Evolutionary conservation across 177 flowering plant species (phyloP).

Genomic region (Telopea speciosissima): DNA sequence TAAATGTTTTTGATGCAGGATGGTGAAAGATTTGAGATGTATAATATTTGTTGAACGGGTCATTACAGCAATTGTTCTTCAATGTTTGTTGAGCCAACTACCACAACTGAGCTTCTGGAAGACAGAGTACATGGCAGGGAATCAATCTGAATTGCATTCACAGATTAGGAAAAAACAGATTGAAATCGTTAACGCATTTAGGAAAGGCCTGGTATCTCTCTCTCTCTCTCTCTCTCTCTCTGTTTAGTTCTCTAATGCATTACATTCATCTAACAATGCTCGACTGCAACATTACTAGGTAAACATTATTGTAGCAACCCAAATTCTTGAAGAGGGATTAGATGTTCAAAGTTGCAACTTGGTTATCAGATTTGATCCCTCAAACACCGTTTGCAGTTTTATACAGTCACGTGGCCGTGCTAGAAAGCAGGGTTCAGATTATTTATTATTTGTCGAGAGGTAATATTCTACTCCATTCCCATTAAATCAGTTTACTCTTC

Average conservation of each 20-base stretch:
- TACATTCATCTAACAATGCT: too few relatives aligned
- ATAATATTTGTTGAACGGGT: conserved; percentile 87
- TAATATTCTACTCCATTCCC: conserved; percentile 11
- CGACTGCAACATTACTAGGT: conserved; percentile 39
- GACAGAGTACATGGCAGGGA: conserved; percentile 62
- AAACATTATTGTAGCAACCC: conserved; percentile 77
- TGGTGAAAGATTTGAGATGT: conserved; percentile 56
- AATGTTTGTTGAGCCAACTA: conserved; percentile 38
- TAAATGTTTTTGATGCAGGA: conserved; percentile 31
- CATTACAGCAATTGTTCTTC: conserved; percentile 64
- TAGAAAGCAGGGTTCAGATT: conserved; percentile 77
- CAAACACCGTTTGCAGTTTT: conserved; percentile 70
- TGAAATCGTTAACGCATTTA: conserved; percentile 65
- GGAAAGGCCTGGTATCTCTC: conserved; percentile 52
- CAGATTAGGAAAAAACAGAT: conserved; percentile 61
- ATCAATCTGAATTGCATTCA: conserved; percentile 34
- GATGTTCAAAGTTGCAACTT: conserved; percentile 94
- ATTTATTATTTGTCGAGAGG: conserved; percentile 67
- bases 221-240: neutral
- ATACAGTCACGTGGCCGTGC: conserved; percentile 97
- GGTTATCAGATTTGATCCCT: conserved; percentile 82
- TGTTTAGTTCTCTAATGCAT: too few relatives aligned
- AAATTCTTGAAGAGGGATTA: conserved; percentile 91
- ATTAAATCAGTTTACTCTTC: neutral
- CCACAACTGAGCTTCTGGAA: conserved; percentile 48